Evolutionary conservation across 805 yeast genomes (phyloP).

Genomic region (Myxozyma monticola): DNA sequence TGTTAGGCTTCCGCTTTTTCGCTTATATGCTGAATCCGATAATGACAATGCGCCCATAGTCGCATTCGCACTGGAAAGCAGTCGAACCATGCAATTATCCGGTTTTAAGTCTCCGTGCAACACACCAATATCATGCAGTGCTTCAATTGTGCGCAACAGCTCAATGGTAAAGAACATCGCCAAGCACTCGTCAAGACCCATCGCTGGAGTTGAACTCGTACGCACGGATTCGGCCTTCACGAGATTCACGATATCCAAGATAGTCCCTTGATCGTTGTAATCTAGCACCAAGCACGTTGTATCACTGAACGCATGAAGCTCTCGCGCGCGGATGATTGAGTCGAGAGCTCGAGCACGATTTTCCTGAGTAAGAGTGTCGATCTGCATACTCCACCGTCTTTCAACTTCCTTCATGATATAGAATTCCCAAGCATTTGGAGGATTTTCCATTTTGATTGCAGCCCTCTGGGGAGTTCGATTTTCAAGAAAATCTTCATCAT

Average conservation of each 20-base stretch:
- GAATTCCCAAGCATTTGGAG: conserved; percentile 77
- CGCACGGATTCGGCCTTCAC: conserved; percentile 38
- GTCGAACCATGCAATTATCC: conserved; percentile 78
- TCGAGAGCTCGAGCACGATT: conserved; percentile 32
- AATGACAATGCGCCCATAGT: conserved; percentile 22
- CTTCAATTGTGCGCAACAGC: conserved; percentile 57
- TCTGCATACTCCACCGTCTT: conserved; percentile 39
- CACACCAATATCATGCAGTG: conserved; percentile 63
- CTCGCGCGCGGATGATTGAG: conserved; percentile 52
- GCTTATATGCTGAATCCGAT: not conserved
- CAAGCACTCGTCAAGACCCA: conserved; percentile 56
- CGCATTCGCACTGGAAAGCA: conserved; percentile 38
- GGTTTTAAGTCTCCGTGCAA: conserved; percentile 86
- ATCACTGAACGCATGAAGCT: conserved; percentile 58
- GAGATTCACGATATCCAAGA: conserved; percentile 64
- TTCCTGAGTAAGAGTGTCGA: conserved; percentile 1
- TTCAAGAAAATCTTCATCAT: not conserved
- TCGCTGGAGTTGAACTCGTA: conserved; percentile 17
- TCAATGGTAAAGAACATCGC: conserved; percentile 66
- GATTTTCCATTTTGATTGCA: conserved; percentile 74
- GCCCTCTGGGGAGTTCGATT: conserved; percentile 47
- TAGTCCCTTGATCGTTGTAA: conserved; percentile 68
- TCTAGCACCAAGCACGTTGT: conserved; percentile 69
- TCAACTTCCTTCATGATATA: conserved; percentile 65
- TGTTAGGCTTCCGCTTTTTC: not conserved